Base-by-base conservation (phyloP, 805 yeast species). In the Henningerozyma blattae region DNA sequence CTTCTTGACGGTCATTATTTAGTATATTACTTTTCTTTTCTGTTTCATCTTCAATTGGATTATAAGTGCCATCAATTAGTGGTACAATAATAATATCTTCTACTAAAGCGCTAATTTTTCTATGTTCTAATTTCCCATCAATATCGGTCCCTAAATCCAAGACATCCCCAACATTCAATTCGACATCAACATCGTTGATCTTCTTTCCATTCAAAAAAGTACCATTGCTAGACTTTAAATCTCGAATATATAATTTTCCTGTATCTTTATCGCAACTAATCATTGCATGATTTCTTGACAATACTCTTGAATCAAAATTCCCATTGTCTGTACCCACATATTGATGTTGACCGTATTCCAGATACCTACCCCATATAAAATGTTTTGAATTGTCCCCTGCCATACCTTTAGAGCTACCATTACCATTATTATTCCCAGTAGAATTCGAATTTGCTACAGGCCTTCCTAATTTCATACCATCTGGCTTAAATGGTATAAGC, bases 61-160 rank as follows among this genome's bases (percentile, higher is more conserved):
- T n/a, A n/a, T n/a, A n/a, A n/a, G n/a, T n/a, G 2, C 51, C 50
- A 25, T 54, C 53, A 17, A 60, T 60, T 12, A 64, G 30, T 0
- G 67, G 61, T 15, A 58, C 46, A 26, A 79, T 68, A 33, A 75
- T 68, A 35, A 87, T 72, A 38, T 77, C 77, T 31, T 83, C 93
- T 13, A 91, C 80, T 34, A 67, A 64, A 22, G 95, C 91, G 36
- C 87, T 75, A 34, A 91, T 91, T 52, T 84, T 86, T 48, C 85
- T 74, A 58, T 91, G 97, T 35, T 55, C 58, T 28, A 77, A 72
- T 43, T 75, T 71, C 37, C 70, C 67, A 39, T 62, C 61, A 35
- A 91, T 82, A 48, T 93, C 94, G 33, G 94, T 85, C 1, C 99
- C 99, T 35, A 91, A 62, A 48, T 89, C 93, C n/a, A 91, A 68